Conservation (phyloP, 352 stramenopile genomes). For the Phytophthora cactorum region DNA sequence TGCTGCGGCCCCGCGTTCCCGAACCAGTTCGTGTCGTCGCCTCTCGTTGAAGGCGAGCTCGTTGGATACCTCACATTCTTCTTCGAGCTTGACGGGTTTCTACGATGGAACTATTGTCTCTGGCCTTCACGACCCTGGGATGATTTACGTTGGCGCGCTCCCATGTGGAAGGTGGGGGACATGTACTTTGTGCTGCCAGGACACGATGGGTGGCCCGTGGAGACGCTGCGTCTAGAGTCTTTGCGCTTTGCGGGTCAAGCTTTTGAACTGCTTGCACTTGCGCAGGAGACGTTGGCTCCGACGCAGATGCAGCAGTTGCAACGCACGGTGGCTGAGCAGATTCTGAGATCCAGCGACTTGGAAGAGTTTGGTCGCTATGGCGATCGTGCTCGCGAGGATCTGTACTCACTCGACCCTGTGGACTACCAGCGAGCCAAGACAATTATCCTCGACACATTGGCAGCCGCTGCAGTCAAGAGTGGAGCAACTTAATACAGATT, state of each 20-base stretch:
- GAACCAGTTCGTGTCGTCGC: constrained; percentile 84
- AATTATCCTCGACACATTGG: constrained; percentile 70
- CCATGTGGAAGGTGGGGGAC: constrained; percentile 76
- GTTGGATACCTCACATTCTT: constrained; percentile 82
- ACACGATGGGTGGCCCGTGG: constrained; percentile 60
- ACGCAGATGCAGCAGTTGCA: constrained; percentile 63
- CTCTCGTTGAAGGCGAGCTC: constrained; percentile 73
- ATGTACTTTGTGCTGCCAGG: constrained; percentile 88
- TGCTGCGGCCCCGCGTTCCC: constrained; percentile 72
- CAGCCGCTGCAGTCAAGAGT: constrained; percentile 36
- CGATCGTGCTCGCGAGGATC: constrained; percentile 42
- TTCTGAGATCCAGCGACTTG: constrained; percentile 66
- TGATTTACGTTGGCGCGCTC: constrained; percentile 64
- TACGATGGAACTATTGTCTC: constrained; percentile 86
- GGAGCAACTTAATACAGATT: constrained; percentile 1
- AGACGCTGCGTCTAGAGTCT: constrained; percentile 74
- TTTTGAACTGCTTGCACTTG: constrained; percentile 67
- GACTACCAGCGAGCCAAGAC: constrained; percentile 71
- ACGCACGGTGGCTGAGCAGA: constrained; percentile 57
- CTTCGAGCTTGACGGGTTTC: constrained; percentile 77
- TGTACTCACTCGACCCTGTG: constrained; percentile 74
- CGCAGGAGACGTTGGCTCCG: constrained; percentile 40
- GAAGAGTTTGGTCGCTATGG: constrained; percentile 51
- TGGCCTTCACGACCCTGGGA: constrained; percentile 70
- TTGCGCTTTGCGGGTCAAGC: constrained; percentile 72